Conservation (phyloP, 148 eudicot genomes). For the Chenopodium suecicum region DNA sequence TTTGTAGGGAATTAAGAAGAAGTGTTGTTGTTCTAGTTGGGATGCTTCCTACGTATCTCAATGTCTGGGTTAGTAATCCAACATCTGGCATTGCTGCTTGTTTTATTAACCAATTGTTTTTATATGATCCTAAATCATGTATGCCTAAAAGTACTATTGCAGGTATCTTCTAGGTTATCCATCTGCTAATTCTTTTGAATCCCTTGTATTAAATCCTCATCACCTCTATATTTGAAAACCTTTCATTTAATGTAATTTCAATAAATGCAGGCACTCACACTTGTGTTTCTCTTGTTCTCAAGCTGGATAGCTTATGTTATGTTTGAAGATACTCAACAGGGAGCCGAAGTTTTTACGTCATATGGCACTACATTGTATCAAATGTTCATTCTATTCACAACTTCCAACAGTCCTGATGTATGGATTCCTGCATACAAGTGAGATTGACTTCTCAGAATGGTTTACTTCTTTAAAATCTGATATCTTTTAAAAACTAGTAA, state of each 20-base stretch:
- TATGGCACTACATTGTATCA: conserved; percentile 77
- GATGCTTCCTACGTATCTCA: conserved; percentile 84
- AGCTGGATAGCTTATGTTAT: conserved; percentile 97
- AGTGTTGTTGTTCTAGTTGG: conserved; percentile 73
- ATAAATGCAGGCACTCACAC: conserved; percentile 70
- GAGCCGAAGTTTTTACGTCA: conserved; percentile 71
- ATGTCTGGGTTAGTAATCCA: conserved; percentile 70
- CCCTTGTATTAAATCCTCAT: not conserved
- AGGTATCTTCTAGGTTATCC: not conserved
- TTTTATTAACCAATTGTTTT: not conserved
- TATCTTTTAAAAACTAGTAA: not conserved
- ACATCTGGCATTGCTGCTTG: not conserved
- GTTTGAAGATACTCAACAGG: conserved; percentile 94
- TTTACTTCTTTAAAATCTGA: not conserved
- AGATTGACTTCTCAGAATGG: conserved; percentile 26
- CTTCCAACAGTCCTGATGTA: conserved; percentile 94
- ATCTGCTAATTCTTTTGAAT: not conserved
- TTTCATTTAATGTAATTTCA: conserved; percentile 18
- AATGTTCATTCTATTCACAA: conserved; percentile 87
- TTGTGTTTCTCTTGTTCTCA: conserved; percentile 76
- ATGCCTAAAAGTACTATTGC: not conserved
- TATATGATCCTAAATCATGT: not conserved
- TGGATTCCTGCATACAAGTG: conserved; percentile 99
- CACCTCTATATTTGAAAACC: not conserved
- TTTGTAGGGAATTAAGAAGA: conserved; percentile 70